Conservation (phyloP, 2,329 filamentous ascomycete genomes). For the Hirsutella minnesotensis region DNA sequence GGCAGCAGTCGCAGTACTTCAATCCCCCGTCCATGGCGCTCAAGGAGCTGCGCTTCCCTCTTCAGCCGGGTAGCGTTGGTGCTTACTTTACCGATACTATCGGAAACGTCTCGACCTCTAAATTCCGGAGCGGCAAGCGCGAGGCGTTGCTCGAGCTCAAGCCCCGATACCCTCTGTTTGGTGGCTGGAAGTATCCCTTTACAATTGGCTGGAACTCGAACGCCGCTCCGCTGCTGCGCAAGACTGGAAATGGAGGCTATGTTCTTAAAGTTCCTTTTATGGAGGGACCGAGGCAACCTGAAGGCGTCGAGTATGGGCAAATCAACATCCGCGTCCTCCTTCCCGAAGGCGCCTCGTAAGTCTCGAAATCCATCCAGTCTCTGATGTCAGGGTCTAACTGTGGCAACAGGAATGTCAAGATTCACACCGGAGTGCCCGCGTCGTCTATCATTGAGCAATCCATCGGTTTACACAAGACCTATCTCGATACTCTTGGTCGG, state of each 20-base stretch:
- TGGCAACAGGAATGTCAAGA: constrained; percentile 64
- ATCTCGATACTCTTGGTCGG: constrained; percentile 85
- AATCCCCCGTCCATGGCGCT: constrained; percentile 67
- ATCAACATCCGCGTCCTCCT: constrained; percentile 73
- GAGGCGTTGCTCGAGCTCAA: constrained; percentile 82
- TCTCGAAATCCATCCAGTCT: constrained; percentile 7
- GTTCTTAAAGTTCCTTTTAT: constrained; percentile 86
- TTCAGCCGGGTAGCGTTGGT: constrained; percentile 68
- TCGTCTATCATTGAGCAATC: constrained; percentile 46
- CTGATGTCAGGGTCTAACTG: constrained; percentile 13
- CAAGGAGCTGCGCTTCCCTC: constrained; percentile 69
- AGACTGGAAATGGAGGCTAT: constrained; percentile 55
- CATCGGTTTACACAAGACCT: constrained; percentile 65
- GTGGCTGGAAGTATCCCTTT: constrained; percentile 97
- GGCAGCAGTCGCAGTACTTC: constrained; percentile 62
- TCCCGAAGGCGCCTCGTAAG: constrained; percentile 81
- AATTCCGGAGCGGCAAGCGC: constrained; percentile 65
- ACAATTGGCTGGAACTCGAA: constrained; percentile 92
- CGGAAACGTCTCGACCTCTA: constrained; percentile 90
- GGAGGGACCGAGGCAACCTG: constrained; percentile 75
- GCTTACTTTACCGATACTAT: constrained; percentile 95
- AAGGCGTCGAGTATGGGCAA: constrained; percentile 78
- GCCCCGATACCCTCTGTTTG: constrained; percentile 92
- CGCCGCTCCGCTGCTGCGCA: constrained; percentile 63
- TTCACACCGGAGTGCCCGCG: constrained; percentile 58